Evolutionary conservation across 2,329 filamentous ascomycete species (phyloP).

Genomic region (Xylaria sp.): DNA sequence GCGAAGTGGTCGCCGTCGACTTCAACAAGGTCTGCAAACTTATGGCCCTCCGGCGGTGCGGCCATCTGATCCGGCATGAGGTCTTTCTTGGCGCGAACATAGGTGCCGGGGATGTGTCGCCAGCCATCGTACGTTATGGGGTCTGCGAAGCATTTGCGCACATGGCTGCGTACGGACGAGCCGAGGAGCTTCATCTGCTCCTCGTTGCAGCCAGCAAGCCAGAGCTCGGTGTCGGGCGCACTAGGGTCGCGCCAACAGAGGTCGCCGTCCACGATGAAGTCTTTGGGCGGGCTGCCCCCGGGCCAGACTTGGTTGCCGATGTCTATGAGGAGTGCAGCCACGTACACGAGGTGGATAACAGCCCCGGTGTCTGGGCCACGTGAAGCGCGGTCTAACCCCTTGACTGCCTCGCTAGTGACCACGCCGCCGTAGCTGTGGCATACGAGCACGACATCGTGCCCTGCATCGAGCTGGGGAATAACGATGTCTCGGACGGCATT

Average conservation of each 20-base stretch:
- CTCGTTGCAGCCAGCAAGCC: slow-evolving; percentile 23
- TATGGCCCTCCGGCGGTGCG: slow-evolving; percentile 34
- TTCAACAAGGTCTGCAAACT: slow-evolving; percentile 37
- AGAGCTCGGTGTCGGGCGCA: slow-evolving; percentile 7
- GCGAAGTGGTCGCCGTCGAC: slow-evolving; percentile 37
- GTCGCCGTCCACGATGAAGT: slow-evolving; percentile 31
- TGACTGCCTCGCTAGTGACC: slow-evolving; percentile 39
- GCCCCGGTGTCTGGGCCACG: slow-evolving; percentile 31
- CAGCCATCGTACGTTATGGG: slow-evolving; percentile 33
- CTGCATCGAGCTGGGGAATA: slow-evolving; percentile 36
- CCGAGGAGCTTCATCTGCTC: slow-evolving; percentile 27
- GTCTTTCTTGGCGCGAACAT: slow-evolving; percentile 31
- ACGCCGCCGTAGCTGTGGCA: slow-evolving; percentile 43
- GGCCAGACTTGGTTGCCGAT: slow-evolving; percentile 39
- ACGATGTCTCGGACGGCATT: slow-evolving; percentile 32
- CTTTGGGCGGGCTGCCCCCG: slow-evolving; percentile 14
- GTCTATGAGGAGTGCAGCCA: slow-evolving; percentile 38
- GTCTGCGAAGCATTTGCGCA: slow-evolving; percentile 32
- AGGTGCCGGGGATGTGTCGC: slow-evolving; percentile 36
- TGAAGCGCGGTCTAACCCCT: slow-evolving; percentile 34
- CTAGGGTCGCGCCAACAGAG: slow-evolving; percentile 33
- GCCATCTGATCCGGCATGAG: slow-evolving; percentile 35
- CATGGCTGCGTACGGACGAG: slow-evolving; percentile 30
- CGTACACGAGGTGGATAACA: slow-evolving; percentile 38
- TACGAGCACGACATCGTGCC: slow-evolving; percentile 36